phyloP scores from a whole-genome alignment of 352 stramenopile genomes.

The Blastocystis hominis region DNA sequence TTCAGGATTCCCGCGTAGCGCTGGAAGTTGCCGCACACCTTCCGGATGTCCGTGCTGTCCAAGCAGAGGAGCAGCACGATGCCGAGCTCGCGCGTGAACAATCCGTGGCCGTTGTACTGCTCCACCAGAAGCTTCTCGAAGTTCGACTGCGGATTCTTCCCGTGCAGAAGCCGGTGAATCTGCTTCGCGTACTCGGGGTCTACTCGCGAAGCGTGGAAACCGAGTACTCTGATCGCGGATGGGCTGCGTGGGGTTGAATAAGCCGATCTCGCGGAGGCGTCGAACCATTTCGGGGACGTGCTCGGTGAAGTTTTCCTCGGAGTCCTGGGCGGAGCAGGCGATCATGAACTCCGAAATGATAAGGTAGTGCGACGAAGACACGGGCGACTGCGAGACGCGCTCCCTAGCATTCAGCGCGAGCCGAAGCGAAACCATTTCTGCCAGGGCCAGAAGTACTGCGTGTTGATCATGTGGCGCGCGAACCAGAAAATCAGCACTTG shows the following conservation, averaged over 20 bases:
- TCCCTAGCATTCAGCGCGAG: background rate
- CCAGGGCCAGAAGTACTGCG: slow-evolving; percentile 52
- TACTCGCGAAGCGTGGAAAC: background rate
- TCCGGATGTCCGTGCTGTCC: background rate
- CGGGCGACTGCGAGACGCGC: background rate
- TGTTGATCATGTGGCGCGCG: slow-evolving; percentile 17
- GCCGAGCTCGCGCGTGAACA: background rate
- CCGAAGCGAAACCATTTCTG: background rate
- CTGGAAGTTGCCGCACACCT: background rate
- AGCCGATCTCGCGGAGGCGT: background rate
- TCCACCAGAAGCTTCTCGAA: background rate
- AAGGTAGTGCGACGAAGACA: background rate
- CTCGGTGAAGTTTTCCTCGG: background rate
- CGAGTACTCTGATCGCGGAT: background rate
- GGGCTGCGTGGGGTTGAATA: slow-evolving; percentile 7
- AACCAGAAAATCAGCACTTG: background rate
- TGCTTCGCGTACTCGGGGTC: background rate
- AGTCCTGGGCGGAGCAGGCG: background rate
- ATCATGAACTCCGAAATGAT: slow-evolving; percentile 51
- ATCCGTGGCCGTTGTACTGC: background rate
- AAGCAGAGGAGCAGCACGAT: slow-evolving; percentile 20
- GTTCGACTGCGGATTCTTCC: slow-evolving; percentile 1
- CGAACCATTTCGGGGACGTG: background rate
- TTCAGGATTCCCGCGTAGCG: background rate
- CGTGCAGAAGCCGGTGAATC: background rate